phyloP scores from a whole-genome alignment of 192 early-diverging fungal genomes.

The Haplosporangium gracile region DNA sequence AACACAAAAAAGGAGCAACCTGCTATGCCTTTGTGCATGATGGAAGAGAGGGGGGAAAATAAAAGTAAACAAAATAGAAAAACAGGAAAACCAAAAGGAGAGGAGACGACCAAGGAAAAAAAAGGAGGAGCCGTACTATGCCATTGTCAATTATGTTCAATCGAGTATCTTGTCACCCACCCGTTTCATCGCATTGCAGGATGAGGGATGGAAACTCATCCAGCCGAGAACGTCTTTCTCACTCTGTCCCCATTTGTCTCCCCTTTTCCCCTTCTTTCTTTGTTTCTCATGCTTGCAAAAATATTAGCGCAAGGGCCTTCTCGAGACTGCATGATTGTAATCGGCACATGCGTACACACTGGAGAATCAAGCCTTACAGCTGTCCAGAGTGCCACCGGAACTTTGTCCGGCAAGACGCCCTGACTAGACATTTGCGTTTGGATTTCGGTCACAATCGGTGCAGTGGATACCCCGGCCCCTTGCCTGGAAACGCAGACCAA shows the following conservation, averaged over 20 bases:
- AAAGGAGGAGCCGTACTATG: too few species aligned
- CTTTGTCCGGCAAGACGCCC: constrained; percentile 63
- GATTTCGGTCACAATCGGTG: constrained; percentile 56
- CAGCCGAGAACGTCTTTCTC: background rate
- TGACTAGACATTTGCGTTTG: constrained; percentile 47
- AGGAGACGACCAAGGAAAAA: background rate
- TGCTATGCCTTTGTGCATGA: constrained; percentile 2
- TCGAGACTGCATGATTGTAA: constrained; percentile 83
- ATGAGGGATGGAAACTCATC: background rate
- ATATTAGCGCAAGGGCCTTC: constrained; percentile 60
- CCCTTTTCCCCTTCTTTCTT: background rate
- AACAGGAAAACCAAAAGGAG: background rate
- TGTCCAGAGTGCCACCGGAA: constrained; percentile 80
- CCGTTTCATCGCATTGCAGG: background rate
- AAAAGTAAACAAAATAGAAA: background rate
- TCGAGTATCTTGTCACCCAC: background rate
- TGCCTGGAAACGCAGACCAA: constrained; percentile 25
- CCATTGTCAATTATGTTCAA: too few species aligned
- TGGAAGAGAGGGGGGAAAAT: background rate
- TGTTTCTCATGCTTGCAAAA: background rate
- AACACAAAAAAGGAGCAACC: background rate
- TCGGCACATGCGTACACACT: constrained; percentile 82
- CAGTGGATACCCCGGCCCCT: constrained; percentile 47
- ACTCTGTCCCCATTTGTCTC: background rate
- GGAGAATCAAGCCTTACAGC: constrained; percentile 81